Evolutionary conservation across 768 basidiomycete genomes (phyloP), one percentile per base, ranked within the genome.

Genomic region (Daedaleopsis nitida): DNA sequence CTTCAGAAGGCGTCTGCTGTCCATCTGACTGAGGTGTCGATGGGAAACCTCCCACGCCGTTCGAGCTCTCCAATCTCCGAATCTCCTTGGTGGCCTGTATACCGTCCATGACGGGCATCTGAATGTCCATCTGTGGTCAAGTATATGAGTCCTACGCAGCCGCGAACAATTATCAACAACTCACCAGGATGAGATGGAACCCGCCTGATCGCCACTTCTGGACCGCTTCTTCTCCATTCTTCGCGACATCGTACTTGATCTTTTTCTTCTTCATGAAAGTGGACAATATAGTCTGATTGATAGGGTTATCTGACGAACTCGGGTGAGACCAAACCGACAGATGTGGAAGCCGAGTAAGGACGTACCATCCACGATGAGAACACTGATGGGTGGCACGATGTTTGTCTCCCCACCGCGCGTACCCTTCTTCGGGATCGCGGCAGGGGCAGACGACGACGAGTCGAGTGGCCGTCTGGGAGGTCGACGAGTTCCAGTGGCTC

Each of bases 61-160:
- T 86, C 39, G 75, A 62, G 67, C 86, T 89, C 72, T 98, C 96
- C 45, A 96, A 74, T 56, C 87, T 84, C 54, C 97, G 83, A 60
- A 99, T 99, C 73, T 96, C 92, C 68, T 94, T 95, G 4, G 97
- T 99, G 8, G 97, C 97, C 71, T 93, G 86, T 52, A 98, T 97
- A 37, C 97, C 97, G 74, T 96, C 94, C 92, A 97, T 98, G 67
- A 98, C 88, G 10, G 97, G 97, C 86, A 99, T 95, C 76, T 98
- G 96, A 56, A 99, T 98, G 78, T 99, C 97, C 97, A 99, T 99
- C 96, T 98, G 66, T 4, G 38, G 49, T 52, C 43, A 6, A 17
- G 5, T 19, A 0, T 21, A 47, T 66, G 12, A 66, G 55, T 16
- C 38, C 19, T 37, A 32, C 23, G 39, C 16, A 23, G 16, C 8